phyloP scores from a whole-genome alignment of 805 yeast genomes.

The Saccharomyces eubayanus region DNA sequence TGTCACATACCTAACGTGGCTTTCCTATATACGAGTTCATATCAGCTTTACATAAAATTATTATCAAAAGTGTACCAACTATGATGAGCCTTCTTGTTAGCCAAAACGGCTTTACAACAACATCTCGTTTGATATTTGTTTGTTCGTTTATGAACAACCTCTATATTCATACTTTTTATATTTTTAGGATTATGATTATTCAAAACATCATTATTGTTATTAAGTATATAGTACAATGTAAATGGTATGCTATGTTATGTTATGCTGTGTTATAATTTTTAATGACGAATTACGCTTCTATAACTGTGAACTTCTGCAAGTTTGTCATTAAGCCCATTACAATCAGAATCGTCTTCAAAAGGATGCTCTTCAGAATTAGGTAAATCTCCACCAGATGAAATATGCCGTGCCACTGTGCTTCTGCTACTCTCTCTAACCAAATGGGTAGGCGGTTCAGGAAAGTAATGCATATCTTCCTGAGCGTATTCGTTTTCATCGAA shows the following conservation, averaged over 20 bases:
- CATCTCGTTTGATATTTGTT: too few species aligned
- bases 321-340: not conserved
- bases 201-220: not conserved
- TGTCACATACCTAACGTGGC: not conserved
- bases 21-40: not conserved
- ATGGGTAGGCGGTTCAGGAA: constrained; percentile 9
- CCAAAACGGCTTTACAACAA: not conserved
- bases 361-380: constrained; percentile 3
- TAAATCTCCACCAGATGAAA: constrained; percentile 1
- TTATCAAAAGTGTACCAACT: not conserved
- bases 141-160: too few species aligned
- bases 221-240: not conserved
- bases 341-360: not conserved
- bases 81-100: not conserved
- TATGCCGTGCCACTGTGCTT: constrained; percentile 16
- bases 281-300: constrained; percentile 11
- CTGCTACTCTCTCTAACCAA: constrained; percentile 14
- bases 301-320: constrained; percentile 10
- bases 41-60: not conserved
- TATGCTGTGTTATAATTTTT: not conserved
- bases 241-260: not conserved
- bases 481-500: not conserved
- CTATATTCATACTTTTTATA: not conserved
- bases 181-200: not conserved
- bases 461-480: constrained; percentile 8